Evolutionary conservation across 2,329 filamentous ascomycete genomes (phyloP), one percentile per base, ranked within the genome.

Genomic region (Myotisia sp.): DNA sequence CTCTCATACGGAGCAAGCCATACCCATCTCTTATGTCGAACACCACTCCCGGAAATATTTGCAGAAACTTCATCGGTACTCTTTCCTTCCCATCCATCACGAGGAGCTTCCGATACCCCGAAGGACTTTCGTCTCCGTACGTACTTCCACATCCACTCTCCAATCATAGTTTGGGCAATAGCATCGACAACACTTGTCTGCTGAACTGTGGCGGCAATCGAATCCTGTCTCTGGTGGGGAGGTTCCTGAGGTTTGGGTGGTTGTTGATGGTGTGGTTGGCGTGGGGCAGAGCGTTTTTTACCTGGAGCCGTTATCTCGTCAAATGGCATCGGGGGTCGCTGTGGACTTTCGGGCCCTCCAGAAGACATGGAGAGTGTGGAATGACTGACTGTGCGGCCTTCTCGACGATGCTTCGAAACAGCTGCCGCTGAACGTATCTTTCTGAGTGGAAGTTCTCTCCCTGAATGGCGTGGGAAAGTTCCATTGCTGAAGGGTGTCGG

Each of bases 1-100:
- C 86, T 71, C 59, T 98, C 90, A 51, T 98, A 95, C 2, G 90
- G 90, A 12, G 87, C 90, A 42, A 98, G 71, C 90, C 90, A 98
- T 2, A 98, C 90, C 90, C 90, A 98, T 55, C 90, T 72, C 62
- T 86, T 94, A 55, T 98, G 90, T 19, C 90, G 63, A 4, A 70
- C 79, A 44, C 74, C 74, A 46, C 70, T 74, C 43, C 64, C 69
- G 13, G 63, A 67, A 39, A 79, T 76, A 42, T 74, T 76, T 56
- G 81, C 76, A 42, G 67, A 78, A 42, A 80, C 74, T 49, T 85
- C 76, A 42, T 74, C 74, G 22, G 70, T 68, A 40, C 67, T 70
- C 44, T 69, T 73, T 16, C 64, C 67, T 20, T 55, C 49, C 28
- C 68, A 65, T 51, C 65, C 67, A 17, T 39, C 56, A 34, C 57